A percentile compares a stretch with the other conserved stretches of the same genome.
These are phyloP conservation scores for Tylopilus sp. DNA, from an alignment of 768 basidiomycete genomes.

Conservation along the genomic window DNA sequence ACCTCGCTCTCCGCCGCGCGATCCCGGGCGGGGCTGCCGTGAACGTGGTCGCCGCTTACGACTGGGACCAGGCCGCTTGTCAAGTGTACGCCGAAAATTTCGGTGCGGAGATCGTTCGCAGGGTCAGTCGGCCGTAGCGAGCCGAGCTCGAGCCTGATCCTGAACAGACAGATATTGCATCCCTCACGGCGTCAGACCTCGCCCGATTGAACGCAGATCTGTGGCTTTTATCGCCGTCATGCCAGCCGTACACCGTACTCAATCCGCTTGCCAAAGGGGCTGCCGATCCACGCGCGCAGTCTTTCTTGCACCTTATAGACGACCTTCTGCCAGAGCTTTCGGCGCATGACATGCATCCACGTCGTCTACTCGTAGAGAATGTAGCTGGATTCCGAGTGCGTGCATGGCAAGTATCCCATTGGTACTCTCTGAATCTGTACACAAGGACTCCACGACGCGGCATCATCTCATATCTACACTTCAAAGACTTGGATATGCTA, in stretches of 20 bases:
- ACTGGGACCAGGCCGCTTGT: constrained; percentile 78
- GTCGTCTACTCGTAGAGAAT: constrained; percentile 68
- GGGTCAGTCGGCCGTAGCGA: constrained; percentile 3
- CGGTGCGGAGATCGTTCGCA: constrained; percentile 44
- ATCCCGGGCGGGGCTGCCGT: constrained; percentile 36
- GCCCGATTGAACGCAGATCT: constrained; percentile 49
- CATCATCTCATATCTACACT: constrained; percentile 51
- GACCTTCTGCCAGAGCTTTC: constrained; percentile 59
- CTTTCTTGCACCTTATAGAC: constrained; percentile 70
- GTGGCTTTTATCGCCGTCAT: constrained; percentile 81
- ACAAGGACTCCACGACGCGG: constrained; percentile 64
- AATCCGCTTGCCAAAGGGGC: constrained; percentile 71
- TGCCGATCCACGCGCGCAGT: constrained; percentile 68
- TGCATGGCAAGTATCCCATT: not conserved
- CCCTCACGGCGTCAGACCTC: constrained; percentile 48
- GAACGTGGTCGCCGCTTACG: constrained; percentile 60
- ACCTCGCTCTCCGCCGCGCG: constrained; percentile 54
- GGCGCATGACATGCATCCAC: constrained; percentile 44
- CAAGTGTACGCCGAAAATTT: constrained; percentile 66
- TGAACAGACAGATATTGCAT: constrained; percentile 56
- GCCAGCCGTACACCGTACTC: constrained; percentile 80
- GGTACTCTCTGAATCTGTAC: constrained; percentile 5
- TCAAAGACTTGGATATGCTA: constrained; percentile 50
- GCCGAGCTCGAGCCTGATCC: not conserved
- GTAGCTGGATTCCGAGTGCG: constrained; percentile 81